A percentile compares a stretch with the other conserved stretches of the same genome.
Conservation (phyloP, 2,329 filamentous ascomycete species). For the Bipolaris gigantea region DNA sequence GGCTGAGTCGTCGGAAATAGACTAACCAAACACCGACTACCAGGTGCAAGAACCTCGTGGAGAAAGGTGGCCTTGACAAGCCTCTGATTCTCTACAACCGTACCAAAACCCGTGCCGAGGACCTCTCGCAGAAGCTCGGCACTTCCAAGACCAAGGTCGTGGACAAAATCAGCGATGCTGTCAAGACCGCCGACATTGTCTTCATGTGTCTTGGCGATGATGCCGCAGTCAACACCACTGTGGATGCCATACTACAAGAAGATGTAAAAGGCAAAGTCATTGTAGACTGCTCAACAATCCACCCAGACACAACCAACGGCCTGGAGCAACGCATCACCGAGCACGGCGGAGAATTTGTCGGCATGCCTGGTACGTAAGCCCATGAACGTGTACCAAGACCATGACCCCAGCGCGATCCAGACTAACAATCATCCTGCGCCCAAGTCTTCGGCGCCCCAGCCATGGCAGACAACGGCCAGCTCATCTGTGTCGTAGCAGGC, state of each 20-base stretch:
- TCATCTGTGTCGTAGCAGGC: constrained; percentile 75
- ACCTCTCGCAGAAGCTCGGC: constrained; percentile 64
- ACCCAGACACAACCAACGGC: constrained; percentile 75
- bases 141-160: constrained; percentile 65
- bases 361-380: constrained; percentile 57
- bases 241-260: constrained; percentile 59
- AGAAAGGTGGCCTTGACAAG: constrained; percentile 71
- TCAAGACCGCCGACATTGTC: constrained; percentile 72
- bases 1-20: neutral
- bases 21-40: neutral
- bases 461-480: constrained; percentile 69
- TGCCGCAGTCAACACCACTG: constrained; percentile 65
- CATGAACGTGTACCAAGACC: neutral
- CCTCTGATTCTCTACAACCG: constrained; percentile 83
- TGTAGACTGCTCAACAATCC: constrained; percentile 84
- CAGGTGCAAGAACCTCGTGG: constrained; percentile 66
- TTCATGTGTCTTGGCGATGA: constrained; percentile 84
- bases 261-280: constrained; percentile 73
- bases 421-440: constrained; percentile 19
- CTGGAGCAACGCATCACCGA: constrained; percentile 61
- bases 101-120: constrained; percentile 65
- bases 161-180: constrained; percentile 65
- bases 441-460: constrained; percentile 70
- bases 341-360: constrained; percentile 72
- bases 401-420: constrained; percentile 8